Base-by-base conservation (phyloP, 352 stramenopile genomes). In the Aphanomyces invadans region DNA sequence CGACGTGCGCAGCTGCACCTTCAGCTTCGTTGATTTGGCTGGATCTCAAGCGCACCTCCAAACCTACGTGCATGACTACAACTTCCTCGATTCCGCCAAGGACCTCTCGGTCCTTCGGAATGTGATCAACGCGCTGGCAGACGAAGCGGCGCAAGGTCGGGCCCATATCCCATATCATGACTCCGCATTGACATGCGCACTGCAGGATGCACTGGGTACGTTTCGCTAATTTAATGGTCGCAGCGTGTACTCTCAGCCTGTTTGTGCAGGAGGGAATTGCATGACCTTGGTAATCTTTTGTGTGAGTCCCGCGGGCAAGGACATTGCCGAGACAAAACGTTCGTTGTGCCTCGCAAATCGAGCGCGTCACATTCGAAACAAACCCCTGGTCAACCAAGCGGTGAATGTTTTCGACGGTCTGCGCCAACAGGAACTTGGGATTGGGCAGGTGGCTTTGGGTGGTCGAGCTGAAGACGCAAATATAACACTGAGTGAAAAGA, bases 51-150 rank as follows among this genome's bases (percentile, higher is more conserved):
- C 90, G 29, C 83, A 98, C 69, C 98, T 98, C 68, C 95, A 95
- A 44, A 99, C 96, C 25, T 88, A 95, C 62, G 90, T 93, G 0
- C 79, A 96, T 53, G 93, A 81, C 28, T 89, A 92, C 70, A 80
- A 95, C 1, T 74, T 98, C 32, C 98, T 99, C 48, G 88, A 98
- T 70, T 99, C 99, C 75, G 99, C 99, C 80, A 96, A 98, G 74
- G 97, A 96, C 2, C 80, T 99, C 23, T 79, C 99, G 17, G 95
- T 93, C 9, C 83, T 99, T 17, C 96, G 97, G 2, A 98, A 98
- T 71, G 96, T 99, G 26, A 99, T 99, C 68, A 98, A 96, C 69
- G 93, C 95, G 7, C 76, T 99, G 7, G 94, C 89, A n/a, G 91
- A 98, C 48, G 83, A 95, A 46, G 88, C 88, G 54, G 94, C 94